phyloP scores from a whole-genome alignment of 768 basidiomycete species.

The Pluteus cervinus region DNA sequence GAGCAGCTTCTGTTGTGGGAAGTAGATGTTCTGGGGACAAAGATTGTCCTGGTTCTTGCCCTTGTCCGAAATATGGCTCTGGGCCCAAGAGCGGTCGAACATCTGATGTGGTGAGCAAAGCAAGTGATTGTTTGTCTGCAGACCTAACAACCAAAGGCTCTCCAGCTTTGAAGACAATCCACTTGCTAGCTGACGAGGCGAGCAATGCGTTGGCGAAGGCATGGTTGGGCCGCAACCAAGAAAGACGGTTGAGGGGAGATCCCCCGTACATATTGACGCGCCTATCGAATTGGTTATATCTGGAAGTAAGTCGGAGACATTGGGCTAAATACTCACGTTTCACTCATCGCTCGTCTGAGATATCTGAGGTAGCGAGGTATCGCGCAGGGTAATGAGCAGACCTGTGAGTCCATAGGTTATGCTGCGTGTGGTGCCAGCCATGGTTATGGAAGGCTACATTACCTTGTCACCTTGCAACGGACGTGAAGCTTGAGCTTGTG shows the following conservation, averaged over 20 bases:
- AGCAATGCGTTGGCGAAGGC: conserved; percentile 72
- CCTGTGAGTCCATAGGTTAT: no score
- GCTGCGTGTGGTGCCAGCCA: no score
- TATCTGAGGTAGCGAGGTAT: no score
- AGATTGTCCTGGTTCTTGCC: conserved; percentile 36
- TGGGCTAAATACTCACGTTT: no score
- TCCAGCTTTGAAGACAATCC: conserved; percentile 74
- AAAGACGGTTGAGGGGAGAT: conserved; percentile 74
- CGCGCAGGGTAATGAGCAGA: no score
- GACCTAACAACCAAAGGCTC: conserved; percentile 56
- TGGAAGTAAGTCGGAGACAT: no score
- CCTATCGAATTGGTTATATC: conserved; percentile 11
- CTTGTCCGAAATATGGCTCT: conserved; percentile 69
- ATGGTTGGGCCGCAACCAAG: conserved; percentile 74
- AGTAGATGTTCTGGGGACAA: conserved; percentile 15
- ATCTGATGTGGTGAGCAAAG: conserved; percentile 53
- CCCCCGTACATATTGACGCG: conserved; percentile 41
- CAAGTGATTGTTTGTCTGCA: conserved; percentile 30
- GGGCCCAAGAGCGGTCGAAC: conserved; percentile 61
- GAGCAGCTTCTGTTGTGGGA: conserved; percentile 44
- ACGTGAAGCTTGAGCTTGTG: no score
- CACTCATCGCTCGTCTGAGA: no score
- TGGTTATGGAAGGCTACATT: no score
- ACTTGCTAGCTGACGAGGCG: conserved; percentile 52
- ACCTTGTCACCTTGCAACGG: no score